Conservation (phyloP, 108 stramenopile genomes). For the Skeletonema marinoi region DNA sequence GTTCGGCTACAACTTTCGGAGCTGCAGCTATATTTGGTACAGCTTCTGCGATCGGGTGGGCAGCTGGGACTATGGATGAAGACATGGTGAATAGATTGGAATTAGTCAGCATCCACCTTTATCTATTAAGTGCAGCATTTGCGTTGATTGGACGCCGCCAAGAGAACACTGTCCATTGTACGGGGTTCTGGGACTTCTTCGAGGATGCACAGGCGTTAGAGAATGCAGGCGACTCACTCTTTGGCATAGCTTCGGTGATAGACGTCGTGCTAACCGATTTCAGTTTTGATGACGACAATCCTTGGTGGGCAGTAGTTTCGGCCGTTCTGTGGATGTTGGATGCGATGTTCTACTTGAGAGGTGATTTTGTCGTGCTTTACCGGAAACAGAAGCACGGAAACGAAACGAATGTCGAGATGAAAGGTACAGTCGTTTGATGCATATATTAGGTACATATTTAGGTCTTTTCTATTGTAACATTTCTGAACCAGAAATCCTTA, state of each 20-base stretch:
- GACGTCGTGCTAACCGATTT: slow-evolving; percentile 36
- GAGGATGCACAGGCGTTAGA: slow-evolving; percentile 36
- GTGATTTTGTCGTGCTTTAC: slow-evolving; percentile 36
- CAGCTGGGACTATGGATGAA: not conserved
- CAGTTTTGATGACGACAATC: slow-evolving; percentile 31
- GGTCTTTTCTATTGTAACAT: too few relatives aligned
- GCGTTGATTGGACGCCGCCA: slow-evolving; percentile 22
- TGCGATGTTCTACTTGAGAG: slow-evolving; percentile 40
- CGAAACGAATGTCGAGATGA: not conserved
- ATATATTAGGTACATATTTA: too few relatives aligned
- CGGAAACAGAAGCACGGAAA: not conserved
- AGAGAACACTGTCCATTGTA: not conserved
- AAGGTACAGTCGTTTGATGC: too few relatives aligned
- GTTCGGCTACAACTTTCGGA: slow-evolving; percentile 29
- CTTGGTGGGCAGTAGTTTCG: slow-evolving; percentile 34
- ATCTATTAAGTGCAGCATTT: slow-evolving; percentile 37
- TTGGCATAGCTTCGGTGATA: slow-evolving; percentile 32
- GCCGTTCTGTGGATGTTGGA: slow-evolving; percentile 34
- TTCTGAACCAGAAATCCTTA: not conserved
- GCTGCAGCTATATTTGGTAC: slow-evolving; percentile 21
- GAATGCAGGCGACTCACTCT: slow-evolving; percentile 32
- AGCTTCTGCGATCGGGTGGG: slow-evolving; percentile 4
- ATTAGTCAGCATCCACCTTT: slow-evolving; percentile 33
- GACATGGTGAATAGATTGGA: slow-evolving; percentile 3
- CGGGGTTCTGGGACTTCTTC: not conserved